Conservation (phyloP, 495 filamentous ascomycete species). For the Neurospora terricola region DNA sequence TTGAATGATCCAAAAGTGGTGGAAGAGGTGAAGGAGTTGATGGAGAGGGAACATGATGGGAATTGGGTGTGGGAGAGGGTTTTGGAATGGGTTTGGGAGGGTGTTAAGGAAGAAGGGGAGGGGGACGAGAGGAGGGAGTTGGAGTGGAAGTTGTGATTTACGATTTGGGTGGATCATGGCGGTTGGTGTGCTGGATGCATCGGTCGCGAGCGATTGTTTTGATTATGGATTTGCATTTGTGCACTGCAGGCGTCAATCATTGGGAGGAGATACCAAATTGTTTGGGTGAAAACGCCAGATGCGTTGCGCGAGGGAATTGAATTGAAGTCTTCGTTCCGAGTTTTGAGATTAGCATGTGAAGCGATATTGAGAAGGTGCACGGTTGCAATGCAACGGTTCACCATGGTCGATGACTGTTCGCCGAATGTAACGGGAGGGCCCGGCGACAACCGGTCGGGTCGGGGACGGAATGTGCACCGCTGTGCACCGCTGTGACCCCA, state of each 20-base stretch:
- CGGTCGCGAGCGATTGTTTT: not conserved
- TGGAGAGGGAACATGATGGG: slow-evolving; percentile 32
- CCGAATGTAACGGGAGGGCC: not conserved
- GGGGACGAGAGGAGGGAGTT: not conserved
- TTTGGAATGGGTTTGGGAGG: slow-evolving; percentile 31
- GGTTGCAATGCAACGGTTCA: not conserved
- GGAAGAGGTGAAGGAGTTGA: slow-evolving; percentile 2
- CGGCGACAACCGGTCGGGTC: not conserved
- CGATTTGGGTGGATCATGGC: not conserved
- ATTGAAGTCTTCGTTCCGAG: not conserved
- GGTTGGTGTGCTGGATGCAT: not conserved
- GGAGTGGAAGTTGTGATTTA: not conserved
- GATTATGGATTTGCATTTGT: not conserved
- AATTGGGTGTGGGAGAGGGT: slow-evolving; percentile 32
- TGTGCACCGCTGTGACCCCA: not conserved
- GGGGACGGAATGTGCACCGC: not conserved
- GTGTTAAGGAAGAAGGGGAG: not conserved
- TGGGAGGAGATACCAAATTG: not conserved
- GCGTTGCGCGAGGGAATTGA: not conserved
- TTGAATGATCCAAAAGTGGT: slow-evolving; percentile 12
- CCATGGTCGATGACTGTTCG: not conserved
- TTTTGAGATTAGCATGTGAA: not conserved
- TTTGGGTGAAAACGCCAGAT: not conserved
- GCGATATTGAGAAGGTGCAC: not conserved
- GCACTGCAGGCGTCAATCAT: not conserved